Conservation (phyloP, 1,284 basidiomycete genomes). For the Gomphus sp. region DNA sequence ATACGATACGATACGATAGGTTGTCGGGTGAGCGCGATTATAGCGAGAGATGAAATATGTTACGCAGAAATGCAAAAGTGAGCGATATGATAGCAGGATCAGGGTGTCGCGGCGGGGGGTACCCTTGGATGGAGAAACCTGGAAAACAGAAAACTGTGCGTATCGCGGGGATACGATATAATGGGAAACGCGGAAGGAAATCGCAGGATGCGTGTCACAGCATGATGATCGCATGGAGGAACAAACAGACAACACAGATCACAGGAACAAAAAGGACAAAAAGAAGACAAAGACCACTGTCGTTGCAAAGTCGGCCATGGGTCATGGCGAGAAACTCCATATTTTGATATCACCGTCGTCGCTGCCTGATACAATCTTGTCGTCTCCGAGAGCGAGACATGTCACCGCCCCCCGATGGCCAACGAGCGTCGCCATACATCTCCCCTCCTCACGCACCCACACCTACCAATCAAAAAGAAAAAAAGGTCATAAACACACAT, state of each 20-base stretch:
- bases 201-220: no score
- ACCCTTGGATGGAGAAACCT: no score
- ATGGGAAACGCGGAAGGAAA: not conserved
- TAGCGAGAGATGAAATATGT: no score
- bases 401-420: constrained; percentile 94
- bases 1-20: no score
- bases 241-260: not conserved
- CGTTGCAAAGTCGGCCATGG: no score
- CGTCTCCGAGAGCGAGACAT: constrained; percentile 84
- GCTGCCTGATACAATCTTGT: constrained; percentile 92
- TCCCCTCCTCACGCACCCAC: constrained; percentile 88
- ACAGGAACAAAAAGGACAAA: constrained; percentile 14
- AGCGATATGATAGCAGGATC: no score
- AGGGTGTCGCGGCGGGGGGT: no score
- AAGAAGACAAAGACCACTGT: not conserved
- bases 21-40: no score
- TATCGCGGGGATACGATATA: not conserved
- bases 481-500: constrained; percentile 8
- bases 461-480: constrained; percentile 36
- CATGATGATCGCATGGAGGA: no score
- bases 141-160: no score
- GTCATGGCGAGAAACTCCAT: constrained; percentile 62
- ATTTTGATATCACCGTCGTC: constrained; percentile 80
- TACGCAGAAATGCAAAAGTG: no score
- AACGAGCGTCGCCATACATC: constrained; percentile 84